Evolutionary conservation across 108 stramenopile species (phyloP).

Genomic region (Skeletonema potamos): DNA sequence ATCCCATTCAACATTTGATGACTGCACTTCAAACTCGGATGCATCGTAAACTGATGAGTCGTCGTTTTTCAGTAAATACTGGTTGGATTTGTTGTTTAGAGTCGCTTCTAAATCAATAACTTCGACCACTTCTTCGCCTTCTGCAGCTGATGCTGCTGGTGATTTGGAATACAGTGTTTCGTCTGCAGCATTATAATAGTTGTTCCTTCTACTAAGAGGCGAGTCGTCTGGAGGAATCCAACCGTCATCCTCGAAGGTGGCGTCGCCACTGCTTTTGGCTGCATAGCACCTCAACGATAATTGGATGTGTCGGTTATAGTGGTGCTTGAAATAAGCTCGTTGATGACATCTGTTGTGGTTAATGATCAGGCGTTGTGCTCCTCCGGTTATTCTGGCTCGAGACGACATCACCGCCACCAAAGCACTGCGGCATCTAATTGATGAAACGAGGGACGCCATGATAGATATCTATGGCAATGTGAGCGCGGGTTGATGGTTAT

Average conservation of each 20-base stretch:
- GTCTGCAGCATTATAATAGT: background rate
- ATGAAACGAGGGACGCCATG: background rate
- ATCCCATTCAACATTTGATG: constrained; percentile 22
- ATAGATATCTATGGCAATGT: too few species aligned
- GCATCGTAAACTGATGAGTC: background rate
- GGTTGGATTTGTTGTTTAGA: constrained; percentile 20
- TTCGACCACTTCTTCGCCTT: constrained; percentile 29
- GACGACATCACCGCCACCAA: background rate
- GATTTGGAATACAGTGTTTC: background rate
- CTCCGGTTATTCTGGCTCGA: background rate
- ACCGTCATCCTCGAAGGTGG: constrained; percentile 19
- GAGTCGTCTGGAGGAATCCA: constrained; percentile 47
- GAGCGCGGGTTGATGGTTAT: background rate
- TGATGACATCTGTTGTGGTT: background rate
- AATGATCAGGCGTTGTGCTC: background rate
- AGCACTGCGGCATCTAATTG: background rate
- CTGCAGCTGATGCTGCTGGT: background rate
- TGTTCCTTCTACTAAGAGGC: constrained; percentile 4
- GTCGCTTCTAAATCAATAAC: constrained; percentile 45
- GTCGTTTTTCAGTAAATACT: background rate
- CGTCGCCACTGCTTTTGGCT: constrained; percentile 4
- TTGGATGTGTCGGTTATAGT: background rate
- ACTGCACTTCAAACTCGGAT: constrained; percentile 19
- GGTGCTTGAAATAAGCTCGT: background rate
- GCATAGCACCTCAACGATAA: background rate